Evolutionary conservation across 2,329 filamentous ascomycete species (phyloP), one percentile per base, ranked within the genome.

Genomic region (Cladosporium sp.): DNA sequence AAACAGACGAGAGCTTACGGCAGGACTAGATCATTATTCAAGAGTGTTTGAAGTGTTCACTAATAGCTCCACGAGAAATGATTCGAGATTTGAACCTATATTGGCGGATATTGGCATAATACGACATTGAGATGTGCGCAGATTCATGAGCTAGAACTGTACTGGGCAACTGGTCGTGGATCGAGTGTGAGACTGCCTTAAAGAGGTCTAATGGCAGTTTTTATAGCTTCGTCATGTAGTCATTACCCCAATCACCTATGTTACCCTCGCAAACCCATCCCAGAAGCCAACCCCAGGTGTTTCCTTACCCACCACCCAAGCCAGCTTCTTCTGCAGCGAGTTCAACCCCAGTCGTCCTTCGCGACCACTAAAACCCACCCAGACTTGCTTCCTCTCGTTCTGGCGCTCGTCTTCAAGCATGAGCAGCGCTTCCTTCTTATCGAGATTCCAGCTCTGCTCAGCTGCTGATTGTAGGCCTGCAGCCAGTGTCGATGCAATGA

Each of bases 371-470:
- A 65, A 9, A 20, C 25, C 51, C 8, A 65, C 38, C 62, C 62
- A 65, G 11, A 63, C 51, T 17, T 36, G 14, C 34, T 34, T 34
- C n/a, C 51, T 50, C 28, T 42, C 57, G 17, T 58, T 57, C 3
- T 49, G 55, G 12, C 28, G 54, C 6, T 60, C 60, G 19, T 40
- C 54, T 3, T 58, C 51, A 25, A 60, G 61, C 11, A 43, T 58
- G 2, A 69, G 58, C 22, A 61, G 25, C 2, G 65, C 66, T 40
- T 66, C 67, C 47, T 61, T 55, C 37, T 60, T 54, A 45, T 67
- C 63, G 17, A 63, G 59, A 14, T 47, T 59, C 69, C 69, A 70
- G 3, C 49, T 59, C 14, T 59, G 38, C 9, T 59, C 64, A 22
- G 45, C 38, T 3, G 37, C 19, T 14, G 57, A 58, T 15, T 50